These are phyloP conservation scores for Microbotryum lychnidis-dioicae DNA, from an alignment of 1,284 basidiomycete genomes.

Conservation along the genomic window DNA sequence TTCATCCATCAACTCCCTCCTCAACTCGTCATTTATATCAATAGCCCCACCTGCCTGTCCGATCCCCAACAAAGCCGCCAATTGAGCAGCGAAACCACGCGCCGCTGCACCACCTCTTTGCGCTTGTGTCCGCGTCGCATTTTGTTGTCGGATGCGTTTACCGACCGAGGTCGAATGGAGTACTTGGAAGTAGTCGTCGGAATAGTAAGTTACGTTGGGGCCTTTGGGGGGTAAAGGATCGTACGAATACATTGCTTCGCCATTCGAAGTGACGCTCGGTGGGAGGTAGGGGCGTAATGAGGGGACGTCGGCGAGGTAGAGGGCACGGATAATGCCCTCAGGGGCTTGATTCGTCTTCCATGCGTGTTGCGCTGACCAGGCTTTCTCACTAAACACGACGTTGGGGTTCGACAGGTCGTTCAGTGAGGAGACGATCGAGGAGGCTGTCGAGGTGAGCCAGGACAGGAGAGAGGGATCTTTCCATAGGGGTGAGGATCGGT, in stretches of 20 bases:
- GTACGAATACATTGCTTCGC: conserved; percentile 27
- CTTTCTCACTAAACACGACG: conserved; percentile 21
- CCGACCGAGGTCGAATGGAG: conserved; percentile 8
- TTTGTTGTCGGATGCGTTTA: background rate
- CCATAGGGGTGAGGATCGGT: conserved; percentile 68
- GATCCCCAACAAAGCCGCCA: conserved; percentile 24
- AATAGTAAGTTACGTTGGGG: conserved; percentile 26
- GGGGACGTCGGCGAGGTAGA: conserved; percentile 28
- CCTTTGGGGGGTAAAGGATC: conserved; percentile 30
- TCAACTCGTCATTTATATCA: conserved; percentile 20
- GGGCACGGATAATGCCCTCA: conserved; percentile 25
- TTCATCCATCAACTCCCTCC: conserved; percentile 24
- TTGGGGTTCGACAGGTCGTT: conserved; percentile 24
- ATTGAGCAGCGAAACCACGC: conserved; percentile 1
- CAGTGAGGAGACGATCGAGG: conserved; percentile 3
- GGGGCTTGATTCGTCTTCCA: conserved; percentile 16
- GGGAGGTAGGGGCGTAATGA: conserved; percentile 31
- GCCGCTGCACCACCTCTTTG: background rate
- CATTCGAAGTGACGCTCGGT: conserved; percentile 13
- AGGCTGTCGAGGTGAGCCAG: conserved; percentile 53
- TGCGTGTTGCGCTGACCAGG: conserved; percentile 7
- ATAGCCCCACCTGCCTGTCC: conserved; percentile 17
- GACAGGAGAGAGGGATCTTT: conserved; percentile 56
- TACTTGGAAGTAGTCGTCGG: conserved; percentile 28
- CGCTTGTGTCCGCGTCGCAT: background rate